Conservation (phyloP, 805 yeast species). For the Kodamaea laetipori region DNA sequence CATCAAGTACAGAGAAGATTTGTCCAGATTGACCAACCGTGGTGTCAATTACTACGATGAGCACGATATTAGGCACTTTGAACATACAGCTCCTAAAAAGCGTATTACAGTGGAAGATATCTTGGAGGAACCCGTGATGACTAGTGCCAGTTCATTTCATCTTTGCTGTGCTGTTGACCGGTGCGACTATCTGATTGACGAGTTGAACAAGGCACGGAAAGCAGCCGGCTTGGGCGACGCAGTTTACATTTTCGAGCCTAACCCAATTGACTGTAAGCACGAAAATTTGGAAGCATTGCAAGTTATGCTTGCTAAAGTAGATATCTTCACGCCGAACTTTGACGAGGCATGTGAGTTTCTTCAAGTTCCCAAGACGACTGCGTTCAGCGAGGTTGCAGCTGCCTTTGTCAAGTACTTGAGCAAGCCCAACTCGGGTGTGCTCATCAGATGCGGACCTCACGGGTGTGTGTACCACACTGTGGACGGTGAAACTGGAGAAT, state of each 20-base stretch:
- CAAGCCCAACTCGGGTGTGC: constrained; percentile 48
- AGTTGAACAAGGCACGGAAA: constrained; percentile 22
- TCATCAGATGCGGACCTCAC: constrained; percentile 72
- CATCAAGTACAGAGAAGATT: constrained; percentile 53
- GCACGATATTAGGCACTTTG: constrained; percentile 56
- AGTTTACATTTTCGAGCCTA: constrained; percentile 79
- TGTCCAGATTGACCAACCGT: constrained; percentile 64
- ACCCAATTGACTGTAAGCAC: constrained; percentile 70
- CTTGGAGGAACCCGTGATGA: constrained; percentile 34
- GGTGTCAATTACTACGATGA: constrained; percentile 78
- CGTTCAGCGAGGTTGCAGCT: constrained; percentile 32
- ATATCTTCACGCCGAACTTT: constrained; percentile 79
- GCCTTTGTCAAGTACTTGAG: constrained; percentile 45
- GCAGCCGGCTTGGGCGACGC: constrained; percentile 26
- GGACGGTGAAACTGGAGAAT: constrained; percentile 39
- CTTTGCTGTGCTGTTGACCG: constrained; percentile 73
- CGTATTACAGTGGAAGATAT: constrained; percentile 62
- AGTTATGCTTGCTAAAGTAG: constrained; percentile 46
- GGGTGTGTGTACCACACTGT: constrained; percentile 60
- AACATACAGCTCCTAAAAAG: constrained; percentile 61
- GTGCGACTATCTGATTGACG: constrained; percentile 49
- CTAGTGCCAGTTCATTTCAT: constrained; percentile 55
- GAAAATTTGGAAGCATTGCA: constrained; percentile 40
- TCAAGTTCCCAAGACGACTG: constrained; percentile 32
- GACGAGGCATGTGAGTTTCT: constrained; percentile 75